phyloP scores from a whole-genome alignment of 179 eudicot species.

The Silene coronaria region DNA sequence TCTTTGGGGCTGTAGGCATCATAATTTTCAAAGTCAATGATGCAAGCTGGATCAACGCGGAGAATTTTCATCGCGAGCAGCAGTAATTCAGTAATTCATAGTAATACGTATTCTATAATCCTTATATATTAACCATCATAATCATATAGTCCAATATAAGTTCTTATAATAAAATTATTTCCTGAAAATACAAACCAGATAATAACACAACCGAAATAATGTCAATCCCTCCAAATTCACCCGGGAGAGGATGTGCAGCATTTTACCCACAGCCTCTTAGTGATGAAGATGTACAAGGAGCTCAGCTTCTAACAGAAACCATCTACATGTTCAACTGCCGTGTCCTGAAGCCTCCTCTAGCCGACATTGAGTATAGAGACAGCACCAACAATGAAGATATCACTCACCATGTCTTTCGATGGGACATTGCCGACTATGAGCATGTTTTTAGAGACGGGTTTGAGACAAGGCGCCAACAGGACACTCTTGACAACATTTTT shows the following conservation, averaged over 20 bases:
- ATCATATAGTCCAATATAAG: no score
- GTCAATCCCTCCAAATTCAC: no score
- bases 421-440: conserved; percentile 3
- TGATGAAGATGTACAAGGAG: neutral
- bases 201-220: no score
- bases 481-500: neutral
- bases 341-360: neutral
- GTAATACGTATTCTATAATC: no score
- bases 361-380: neutral
- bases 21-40: no score
- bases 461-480: neutral
- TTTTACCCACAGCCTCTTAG: conserved; percentile 9
- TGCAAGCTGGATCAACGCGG: no score
- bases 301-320: neutral
- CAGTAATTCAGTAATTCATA: no score
- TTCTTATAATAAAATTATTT: no score
- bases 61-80: no score
- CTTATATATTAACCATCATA: no score
- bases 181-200: no score
- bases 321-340: conserved; percentile 10
- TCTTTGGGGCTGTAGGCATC: no score
- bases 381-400: neutral
- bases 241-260: conserved; percentile 18
- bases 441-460: neutral
- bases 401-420: neutral